Evolutionary conservation across 2,329 filamentous ascomycete species (phyloP), one percentile per base, ranked within the genome.

Genomic region (Periconia sp.): DNA sequence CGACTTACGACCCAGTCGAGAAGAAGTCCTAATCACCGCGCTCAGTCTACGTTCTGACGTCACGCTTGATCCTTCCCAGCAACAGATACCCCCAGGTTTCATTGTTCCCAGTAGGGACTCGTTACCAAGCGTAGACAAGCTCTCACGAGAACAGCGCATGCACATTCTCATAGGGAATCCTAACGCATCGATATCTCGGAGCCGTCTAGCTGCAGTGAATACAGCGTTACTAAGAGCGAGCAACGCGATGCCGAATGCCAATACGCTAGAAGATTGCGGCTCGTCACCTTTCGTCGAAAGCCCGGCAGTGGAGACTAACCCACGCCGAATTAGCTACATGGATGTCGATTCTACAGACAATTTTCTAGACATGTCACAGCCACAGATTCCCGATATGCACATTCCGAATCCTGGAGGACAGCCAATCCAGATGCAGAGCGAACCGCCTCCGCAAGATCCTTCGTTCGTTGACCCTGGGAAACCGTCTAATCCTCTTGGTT

Each of bases 311-410:
- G 64, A 67, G 37, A 51, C 54, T 2, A 32, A 46, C 16, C 54
- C 54, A 19, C 59, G 59, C 22, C 66, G 65, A 26, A 66, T 69
- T 22, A 70, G 66, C 45, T 69, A 66, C 40, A 69, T 70, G 65
- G 66, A 70, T 29, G 41, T 69, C n/a, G 65, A 69, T 45, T 57
- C 45, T 4, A 24, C 61, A 13, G 61, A 54, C 9, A 53, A 62
- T 26, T 68, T 54, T 40, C 38, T 66, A 8, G 57, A 57, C 22
- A 52, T 68, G 23, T 48, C 54, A 1, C 61, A 68, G 16, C 59
- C 59, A 18, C 52, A 51, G 10, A 63, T 66, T 30, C 30, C 32
- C 18, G 35, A 37, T 12, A 15, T 37, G 21, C 35, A 37, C 9
- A 17, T 37, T 12, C 24, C 35, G 5, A 22, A 37, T 28, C 15